Percentiles rank a stretch among this genome's conserved stretches.
Conservation (phyloP, 2,329 filamentous ascomycete species). For the Aspergillus novoparasiticus region DNA sequence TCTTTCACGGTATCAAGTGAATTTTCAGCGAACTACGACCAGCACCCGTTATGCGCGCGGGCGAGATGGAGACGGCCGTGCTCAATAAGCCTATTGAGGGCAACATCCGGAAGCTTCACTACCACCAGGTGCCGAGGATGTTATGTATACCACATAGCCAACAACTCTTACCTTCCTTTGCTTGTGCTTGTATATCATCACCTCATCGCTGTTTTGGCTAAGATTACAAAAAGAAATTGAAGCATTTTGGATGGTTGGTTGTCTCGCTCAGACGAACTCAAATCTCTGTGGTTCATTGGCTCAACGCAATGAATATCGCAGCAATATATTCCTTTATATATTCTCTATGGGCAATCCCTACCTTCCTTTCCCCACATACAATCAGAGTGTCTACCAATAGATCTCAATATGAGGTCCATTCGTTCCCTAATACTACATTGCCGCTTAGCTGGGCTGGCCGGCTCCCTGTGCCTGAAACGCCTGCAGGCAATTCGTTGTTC, state of each 20-base stretch:
- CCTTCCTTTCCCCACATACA: constrained; percentile 11
- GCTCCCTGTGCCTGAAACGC: constrained; percentile 31
- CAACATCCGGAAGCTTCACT: constrained; percentile 9
- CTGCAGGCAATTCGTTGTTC: constrained; percentile 36
- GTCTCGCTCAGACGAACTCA: neutral
- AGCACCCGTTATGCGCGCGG: neutral
- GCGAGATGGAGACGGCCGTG: neutral
- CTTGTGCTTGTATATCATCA: neutral
- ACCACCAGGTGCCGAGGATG: neutral
- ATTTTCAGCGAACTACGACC: neutral
- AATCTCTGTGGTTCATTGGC: neutral
- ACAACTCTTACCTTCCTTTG: neutral
- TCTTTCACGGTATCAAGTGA: neutral
- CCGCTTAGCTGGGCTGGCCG: constrained; percentile 40
- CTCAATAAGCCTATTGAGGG: constrained; percentile 21
- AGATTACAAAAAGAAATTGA: neutral
- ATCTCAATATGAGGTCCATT: constrained; percentile 31
- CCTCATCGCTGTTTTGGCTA: neutral
- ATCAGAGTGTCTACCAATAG: constrained; percentile 8
- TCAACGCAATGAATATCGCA: constrained; percentile 24
- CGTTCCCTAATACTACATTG: constrained; percentile 31
- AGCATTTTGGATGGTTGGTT: neutral
- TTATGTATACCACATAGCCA: constrained; percentile 3
- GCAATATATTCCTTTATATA: constrained; percentile 25
- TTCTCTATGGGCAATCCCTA: constrained; percentile 20